Evolutionary conservation across 2,329 filamentous ascomycete genomes (phyloP), one percentile per base, ranked within the genome.

Genomic region (Lasiodiplodia sp.): DNA sequence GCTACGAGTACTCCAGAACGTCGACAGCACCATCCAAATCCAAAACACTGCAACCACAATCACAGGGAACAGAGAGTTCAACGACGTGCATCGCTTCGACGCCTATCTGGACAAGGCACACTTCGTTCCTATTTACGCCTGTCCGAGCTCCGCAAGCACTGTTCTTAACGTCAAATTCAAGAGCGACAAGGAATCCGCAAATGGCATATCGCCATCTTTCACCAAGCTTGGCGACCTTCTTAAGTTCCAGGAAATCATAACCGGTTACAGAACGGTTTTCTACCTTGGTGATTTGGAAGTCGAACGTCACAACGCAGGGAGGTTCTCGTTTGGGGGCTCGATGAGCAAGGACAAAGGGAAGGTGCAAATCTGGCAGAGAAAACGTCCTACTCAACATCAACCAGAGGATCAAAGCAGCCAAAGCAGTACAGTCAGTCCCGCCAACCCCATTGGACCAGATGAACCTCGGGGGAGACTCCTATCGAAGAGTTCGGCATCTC

Each of bases 311-410:
- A 51, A 66, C 52, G 28, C 69, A 68, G 34, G 57, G 34, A 23
- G 60, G 51, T 57, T 70, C 69, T 47, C 49, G 40, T 21, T 34
- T 14, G 31, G n/a, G 23, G 53, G 62, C 47, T 44, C 51, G 4
- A 56, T 49, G 12, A 56, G 23, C 44, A 55, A 62, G 28, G 70
- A 70, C 34, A 49, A 67, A 18, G 70, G 68, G 0, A 70, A 68
- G 18, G 23, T 71, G 7, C 70, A 71, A 37, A 57, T 70, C 16
- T 71, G 70, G 70, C 68, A 70, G 60, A 71, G 64, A 21, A 60
- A 49, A 16, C 38, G 57, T 4, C 58, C 51, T 37, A 40, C 56
- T 16, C 64, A 47, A 37, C 16, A 5, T 2, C 31, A 18, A 12
- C 4, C 16, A 1, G 31, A 21, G 25, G 38, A 38, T 16, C 40